Percentiles rank a stretch among this genome's conserved stretches.
These are phyloP conservation scores for Physcomitrellopsis africana DNA, from an alignment of 225 moss, liverwort and hornwort species.

Conservation along the genomic window DNA sequence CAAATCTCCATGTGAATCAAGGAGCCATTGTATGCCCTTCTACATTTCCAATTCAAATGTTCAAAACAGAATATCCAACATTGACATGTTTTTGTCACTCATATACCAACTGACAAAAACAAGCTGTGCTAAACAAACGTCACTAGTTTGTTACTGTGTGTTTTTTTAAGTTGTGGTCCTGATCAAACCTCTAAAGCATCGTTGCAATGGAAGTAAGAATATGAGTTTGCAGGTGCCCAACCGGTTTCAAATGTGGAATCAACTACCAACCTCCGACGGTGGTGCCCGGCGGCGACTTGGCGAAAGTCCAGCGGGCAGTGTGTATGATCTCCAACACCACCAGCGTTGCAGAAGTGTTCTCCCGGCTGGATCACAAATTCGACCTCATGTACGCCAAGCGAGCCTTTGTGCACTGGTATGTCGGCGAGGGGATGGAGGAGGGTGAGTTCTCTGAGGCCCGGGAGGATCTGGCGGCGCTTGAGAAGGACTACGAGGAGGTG, in stretches of 20 bases:
- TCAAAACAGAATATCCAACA: too few relatives aligned
- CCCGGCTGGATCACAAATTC: conserved; percentile 44
- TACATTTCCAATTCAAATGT: too few relatives aligned
- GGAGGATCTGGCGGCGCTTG: conserved; percentile 40
- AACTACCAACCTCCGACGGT: conserved; percentile 49
- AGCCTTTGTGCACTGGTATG: conserved; percentile 48
- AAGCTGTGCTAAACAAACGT: too few relatives aligned
- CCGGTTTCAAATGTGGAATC: conserved; percentile 46
- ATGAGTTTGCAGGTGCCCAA: conserved; percentile 38
- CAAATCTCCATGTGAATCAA: conserved; percentile 10
- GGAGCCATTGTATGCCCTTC: neutral
- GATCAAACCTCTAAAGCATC: neutral
- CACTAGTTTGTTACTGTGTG: too few relatives aligned
- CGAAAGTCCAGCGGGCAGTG: conserved; percentile 42
- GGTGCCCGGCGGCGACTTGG: conserved; percentile 40
- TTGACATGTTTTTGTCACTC: too few relatives aligned
- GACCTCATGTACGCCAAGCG: conserved; percentile 48
- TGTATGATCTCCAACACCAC: conserved; percentile 51
- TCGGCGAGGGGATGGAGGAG: conserved; percentile 50
- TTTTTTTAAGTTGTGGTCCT: too few relatives aligned
- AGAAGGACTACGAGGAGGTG: conserved; percentile 48
- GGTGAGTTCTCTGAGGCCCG: conserved; percentile 44
- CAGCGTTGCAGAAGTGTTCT: conserved; percentile 42
- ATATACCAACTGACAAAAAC: too few relatives aligned
- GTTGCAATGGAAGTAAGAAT: neutral